Percentiles rank a stretch among this genome's conserved stretches.
Conservation (phyloP, 140 eudicot species). For the Oenanthe javanica region DNA sequence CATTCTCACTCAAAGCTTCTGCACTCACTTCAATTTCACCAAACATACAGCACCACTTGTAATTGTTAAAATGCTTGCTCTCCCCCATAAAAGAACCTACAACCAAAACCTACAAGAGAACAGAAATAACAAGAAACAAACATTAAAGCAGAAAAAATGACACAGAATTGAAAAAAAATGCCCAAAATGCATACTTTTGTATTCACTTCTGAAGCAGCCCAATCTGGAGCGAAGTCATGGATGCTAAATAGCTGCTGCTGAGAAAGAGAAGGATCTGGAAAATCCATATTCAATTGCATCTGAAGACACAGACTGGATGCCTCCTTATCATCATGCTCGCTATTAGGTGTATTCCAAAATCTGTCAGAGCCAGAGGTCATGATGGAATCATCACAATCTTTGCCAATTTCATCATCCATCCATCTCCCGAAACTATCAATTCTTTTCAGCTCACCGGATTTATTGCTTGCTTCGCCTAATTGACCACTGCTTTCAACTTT, state of each 20-base stretch:
- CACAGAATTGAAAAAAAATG: neutral
- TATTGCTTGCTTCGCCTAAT: conserved; percentile 4
- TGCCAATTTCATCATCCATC: conserved; percentile 30
- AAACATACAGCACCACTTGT: conserved; percentile 41
- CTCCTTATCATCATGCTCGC: conserved; percentile 5
- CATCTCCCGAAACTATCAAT: conserved; percentile 31
- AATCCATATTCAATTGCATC: conserved; percentile 18
- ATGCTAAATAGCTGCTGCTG: conserved; percentile 25
- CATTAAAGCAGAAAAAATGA: neutral
- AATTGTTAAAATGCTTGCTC: conserved; percentile 1
- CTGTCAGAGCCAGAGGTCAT: conserved; percentile 23
- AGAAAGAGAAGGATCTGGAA: conserved; percentile 22
- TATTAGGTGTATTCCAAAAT: conserved; percentile 19
- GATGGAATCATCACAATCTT: conserved; percentile 19
- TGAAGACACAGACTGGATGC: conserved; percentile 16
- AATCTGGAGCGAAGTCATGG: conserved; percentile 30
- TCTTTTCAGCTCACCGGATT: conserved; percentile 16
- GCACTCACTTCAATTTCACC: conserved; percentile 37
- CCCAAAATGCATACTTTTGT: conserved; percentile 23
- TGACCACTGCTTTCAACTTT: conserved; percentile 1
- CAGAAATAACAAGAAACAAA: neutral
- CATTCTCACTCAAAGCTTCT: conserved; percentile 21
- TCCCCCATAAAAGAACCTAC: conserved; percentile 28
- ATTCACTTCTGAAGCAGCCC: conserved; percentile 25
- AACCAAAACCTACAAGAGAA: conserved; percentile 21